A percentile compares a stretch with the other conserved stretches of the same genome.
phyloP scores from a whole-genome alignment of 192 early-diverging fungal species.

The Entomortierella lignicola region DNA sequence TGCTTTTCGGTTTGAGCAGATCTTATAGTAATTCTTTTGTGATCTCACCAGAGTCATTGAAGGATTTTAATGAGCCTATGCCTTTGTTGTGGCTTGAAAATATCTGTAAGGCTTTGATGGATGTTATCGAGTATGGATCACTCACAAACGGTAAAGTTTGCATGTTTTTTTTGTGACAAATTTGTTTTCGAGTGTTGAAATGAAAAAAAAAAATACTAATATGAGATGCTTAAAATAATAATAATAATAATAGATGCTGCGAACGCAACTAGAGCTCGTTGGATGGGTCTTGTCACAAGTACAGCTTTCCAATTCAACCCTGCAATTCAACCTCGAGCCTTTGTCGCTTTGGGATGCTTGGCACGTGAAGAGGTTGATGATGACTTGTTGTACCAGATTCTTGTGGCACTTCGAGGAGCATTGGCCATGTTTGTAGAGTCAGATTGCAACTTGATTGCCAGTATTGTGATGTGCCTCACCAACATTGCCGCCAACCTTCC shows the following conservation, averaged over 20 bases:
- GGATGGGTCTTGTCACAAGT: slow-evolving; percentile 92
- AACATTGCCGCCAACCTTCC: slow-evolving; percentile 88
- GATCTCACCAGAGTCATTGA: slow-evolving; percentile 65
- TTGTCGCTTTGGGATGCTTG: slow-evolving; percentile 89
- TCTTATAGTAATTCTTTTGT: slow-evolving; percentile 77
- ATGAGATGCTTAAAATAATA: too few relatives aligned
- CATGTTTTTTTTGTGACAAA: too few relatives aligned
- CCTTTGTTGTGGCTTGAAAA: slow-evolving; percentile 62
- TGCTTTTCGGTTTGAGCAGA: slow-evolving; percentile 82
- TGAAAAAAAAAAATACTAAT: too few relatives aligned
- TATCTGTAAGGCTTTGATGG: slow-evolving; percentile 72
- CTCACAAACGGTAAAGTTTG: slow-evolving; percentile 66
- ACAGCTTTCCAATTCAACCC: slow-evolving; percentile 96
- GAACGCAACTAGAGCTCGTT: slow-evolving; percentile 87
- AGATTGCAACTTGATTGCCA: slow-evolving; percentile 82
- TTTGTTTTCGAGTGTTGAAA: too few relatives aligned
- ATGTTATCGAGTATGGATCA: slow-evolving; percentile 74
- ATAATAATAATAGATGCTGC: slow-evolving; percentile 82
- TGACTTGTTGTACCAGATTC: slow-evolving; percentile 92
- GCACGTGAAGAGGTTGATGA: slow-evolving; percentile 92
- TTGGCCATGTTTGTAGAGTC: slow-evolving; percentile 87
- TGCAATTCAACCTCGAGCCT: slow-evolving; percentile 93
- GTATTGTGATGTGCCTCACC: slow-evolving; percentile 91
- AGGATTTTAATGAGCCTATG: slow-evolving; percentile 64
- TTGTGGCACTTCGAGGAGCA: slow-evolving; percentile 89